Conservation (phyloP, 192 early-diverging fungal genomes). For the Coemansia sp. region DNA sequence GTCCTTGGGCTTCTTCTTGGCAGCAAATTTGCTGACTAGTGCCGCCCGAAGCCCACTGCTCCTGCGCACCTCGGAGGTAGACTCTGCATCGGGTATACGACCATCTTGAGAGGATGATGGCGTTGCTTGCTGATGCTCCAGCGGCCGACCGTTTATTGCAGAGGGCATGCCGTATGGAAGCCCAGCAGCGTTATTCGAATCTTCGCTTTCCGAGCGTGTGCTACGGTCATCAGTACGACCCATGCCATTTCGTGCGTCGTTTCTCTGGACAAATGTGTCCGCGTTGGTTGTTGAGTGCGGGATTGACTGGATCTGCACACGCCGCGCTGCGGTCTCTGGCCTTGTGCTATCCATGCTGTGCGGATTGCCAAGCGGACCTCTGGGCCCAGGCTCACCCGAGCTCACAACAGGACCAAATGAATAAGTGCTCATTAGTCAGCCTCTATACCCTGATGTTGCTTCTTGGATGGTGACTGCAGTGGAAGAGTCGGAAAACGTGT, state of each 20-base stretch:
- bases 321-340: slow-evolving; percentile 26
- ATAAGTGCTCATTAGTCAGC: slow-evolving; percentile 16
- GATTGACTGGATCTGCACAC: slow-evolving; percentile 46
- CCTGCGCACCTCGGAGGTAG: slow-evolving; percentile 21
- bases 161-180: slow-evolving; percentile 44
- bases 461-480: neutral
- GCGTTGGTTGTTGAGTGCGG: slow-evolving; percentile 37
- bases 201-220: slow-evolving; percentile 10
- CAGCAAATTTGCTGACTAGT: slow-evolving; percentile 40
- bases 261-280: slow-evolving; percentile 5
- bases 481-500: too few relatives aligned
- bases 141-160: slow-evolving; percentile 33
- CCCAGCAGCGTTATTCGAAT: slow-evolving; percentile 7
- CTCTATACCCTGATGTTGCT: neutral
- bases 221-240: slow-evolving; percentile 11
- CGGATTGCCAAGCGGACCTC: slow-evolving; percentile 3
- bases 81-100: neutral
- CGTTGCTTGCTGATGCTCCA: slow-evolving; percentile 17
- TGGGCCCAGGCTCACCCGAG: slow-evolving; percentile 15
- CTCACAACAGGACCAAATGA: slow-evolving; percentile 16
- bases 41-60: slow-evolving; percentile 38
- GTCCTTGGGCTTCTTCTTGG: slow-evolving; percentile 47
- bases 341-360: slow-evolving; percentile 27
- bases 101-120: slow-evolving; percentile 9
- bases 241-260: neutral